Base-by-base conservation (phyloP, 1,139 yeast species). In the Suhomyces bolitotheri region DNA sequence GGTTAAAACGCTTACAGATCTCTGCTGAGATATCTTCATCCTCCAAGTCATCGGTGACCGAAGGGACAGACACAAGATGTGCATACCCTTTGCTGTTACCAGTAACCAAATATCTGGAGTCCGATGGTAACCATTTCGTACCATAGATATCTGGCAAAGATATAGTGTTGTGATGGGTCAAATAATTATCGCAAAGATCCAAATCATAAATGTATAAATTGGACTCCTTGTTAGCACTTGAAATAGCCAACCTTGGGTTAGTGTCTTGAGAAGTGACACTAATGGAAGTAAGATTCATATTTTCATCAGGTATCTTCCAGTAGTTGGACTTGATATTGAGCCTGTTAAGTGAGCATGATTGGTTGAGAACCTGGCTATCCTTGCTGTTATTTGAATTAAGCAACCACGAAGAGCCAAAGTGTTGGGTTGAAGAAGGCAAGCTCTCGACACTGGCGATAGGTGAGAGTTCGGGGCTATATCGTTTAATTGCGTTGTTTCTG, bases 151-250 rank as follows among this genome's bases (percentile, higher is more conserved):
- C 76, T 1, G 92, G 88, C 28, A 86, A 65, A 0, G 86, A 58
- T 29, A 86, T 80, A 2, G 94, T 84, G 50, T 82, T 84, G 47
- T 82, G 80, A 60, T 85, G 95, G 13, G 85, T 79, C 38, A 85
- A 63, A 28, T 70, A 65, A 37, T 66, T 65, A 14, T 65, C 59
- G 3, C 54, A 50, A 10, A 64, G 43, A 42, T 73, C 73, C 38
- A 83, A 62, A 36, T 78, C 82, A 54, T 82, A 86, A 22, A 86
- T 72, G 48, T 73, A 82, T 39, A 86, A 63, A 48, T 85, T 86
- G 36, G 75, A 62, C 13, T 68, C 73, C 5, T 52, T 37, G 27
- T 70, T 62, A 1, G 83, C 87, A 43, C 82, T 76, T 2, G 89
- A 76, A 6, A 86, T 72, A 1, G 95, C 94, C 30, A 86, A 58